Evolutionary conservation across 2,329 filamentous ascomycete genomes (phyloP).

Genomic region (Chrysoporthe cubensis): DNA sequence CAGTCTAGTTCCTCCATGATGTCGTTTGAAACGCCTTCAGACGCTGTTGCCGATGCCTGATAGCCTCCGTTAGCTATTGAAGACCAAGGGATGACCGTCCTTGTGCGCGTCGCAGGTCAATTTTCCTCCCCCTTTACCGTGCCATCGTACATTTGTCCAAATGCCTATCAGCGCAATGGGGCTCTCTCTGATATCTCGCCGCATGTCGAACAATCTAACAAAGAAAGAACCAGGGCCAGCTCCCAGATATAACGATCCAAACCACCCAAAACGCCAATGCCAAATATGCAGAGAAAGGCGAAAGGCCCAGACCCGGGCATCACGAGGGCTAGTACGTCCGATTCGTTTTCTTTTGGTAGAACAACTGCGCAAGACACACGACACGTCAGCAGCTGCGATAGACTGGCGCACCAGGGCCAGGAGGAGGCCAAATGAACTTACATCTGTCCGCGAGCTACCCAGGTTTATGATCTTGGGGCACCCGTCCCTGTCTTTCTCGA

Average conservation of each 20-base stretch:
- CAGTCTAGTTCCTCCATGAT: neutral
- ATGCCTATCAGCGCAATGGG: neutral
- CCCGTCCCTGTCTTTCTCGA: slow-evolving; percentile 96
- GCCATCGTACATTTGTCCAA: neutral
- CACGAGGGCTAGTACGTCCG: slow-evolving; percentile 57
- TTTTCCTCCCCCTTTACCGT: neutral
- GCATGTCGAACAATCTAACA: neutral
- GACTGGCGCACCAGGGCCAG: neutral
- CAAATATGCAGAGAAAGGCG: slow-evolving; percentile 26
- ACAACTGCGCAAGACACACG: slow-evolving; percentile 48
- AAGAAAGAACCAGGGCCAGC: neutral
- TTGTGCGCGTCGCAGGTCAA: neutral
- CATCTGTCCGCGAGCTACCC: slow-evolving; percentile 91
- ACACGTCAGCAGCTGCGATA: slow-evolving; percentile 10
- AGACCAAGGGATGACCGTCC: neutral
- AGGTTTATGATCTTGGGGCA: slow-evolving; percentile 99
- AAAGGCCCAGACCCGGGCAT: slow-evolving; percentile 53
- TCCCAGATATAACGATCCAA: slow-evolving; percentile 12
- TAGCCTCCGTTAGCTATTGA: neutral
- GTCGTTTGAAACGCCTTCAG: neutral
- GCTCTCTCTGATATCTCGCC: no score
- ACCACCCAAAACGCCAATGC: slow-evolving; percentile 25
- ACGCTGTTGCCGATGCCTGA: neutral
- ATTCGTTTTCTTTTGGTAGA: slow-evolving; percentile 71
- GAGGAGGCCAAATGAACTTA: slow-evolving; percentile 57